Conservation (phyloP, 2,329 filamentous ascomycete genomes). For the Colletotrichum gigasporum region DNA sequence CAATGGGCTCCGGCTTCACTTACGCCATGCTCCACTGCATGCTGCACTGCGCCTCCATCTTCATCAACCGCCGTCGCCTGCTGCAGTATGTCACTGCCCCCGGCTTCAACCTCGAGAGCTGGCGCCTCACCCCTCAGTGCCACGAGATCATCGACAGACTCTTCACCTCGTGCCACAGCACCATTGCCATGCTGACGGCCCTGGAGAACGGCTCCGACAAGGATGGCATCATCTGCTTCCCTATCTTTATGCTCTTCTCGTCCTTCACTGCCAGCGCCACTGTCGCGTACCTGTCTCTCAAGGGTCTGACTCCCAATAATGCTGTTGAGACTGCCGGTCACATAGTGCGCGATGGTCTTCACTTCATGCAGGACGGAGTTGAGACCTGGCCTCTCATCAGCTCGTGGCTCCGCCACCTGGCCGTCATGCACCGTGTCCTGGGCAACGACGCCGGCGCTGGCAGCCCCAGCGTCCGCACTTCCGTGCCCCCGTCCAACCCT, state of each 20-base stretch:
- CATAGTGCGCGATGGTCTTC: slow-evolving; percentile 67
- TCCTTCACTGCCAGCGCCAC: slow-evolving; percentile 70
- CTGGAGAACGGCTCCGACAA: slow-evolving; percentile 67
- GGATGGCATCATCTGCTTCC: slow-evolving; percentile 67
- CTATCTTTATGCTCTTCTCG: slow-evolving; percentile 71
- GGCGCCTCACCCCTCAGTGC: slow-evolving; percentile 58
- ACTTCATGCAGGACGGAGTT: slow-evolving; percentile 66
- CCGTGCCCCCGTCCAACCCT: slow-evolving; percentile 40
- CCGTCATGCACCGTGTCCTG: slow-evolving; percentile 69
- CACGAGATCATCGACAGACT: slow-evolving; percentile 66
- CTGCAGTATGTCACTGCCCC: slow-evolving; percentile 65
- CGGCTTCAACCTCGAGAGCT: slow-evolving; percentile 62
- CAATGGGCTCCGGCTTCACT: slow-evolving; percentile 70
- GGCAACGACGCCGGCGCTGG: slow-evolving; percentile 58
- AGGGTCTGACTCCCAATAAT: slow-evolving; percentile 65
- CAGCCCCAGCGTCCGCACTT: slow-evolving; percentile 41
- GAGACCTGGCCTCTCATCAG: slow-evolving; percentile 68
- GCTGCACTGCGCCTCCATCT: slow-evolving; percentile 68
- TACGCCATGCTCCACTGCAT: slow-evolving; percentile 72
- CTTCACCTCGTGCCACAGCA: slow-evolving; percentile 67
- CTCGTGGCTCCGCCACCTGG: slow-evolving; percentile 68
- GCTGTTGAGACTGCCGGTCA: slow-evolving; percentile 65
- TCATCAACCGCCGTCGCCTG: slow-evolving; percentile 68
- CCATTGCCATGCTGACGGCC: slow-evolving; percentile 63
- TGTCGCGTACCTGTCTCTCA: slow-evolving; percentile 69